phyloP scores from a whole-genome alignment of 768 basidiomycete genomes.

The Rhizopogon sp. region DNA sequence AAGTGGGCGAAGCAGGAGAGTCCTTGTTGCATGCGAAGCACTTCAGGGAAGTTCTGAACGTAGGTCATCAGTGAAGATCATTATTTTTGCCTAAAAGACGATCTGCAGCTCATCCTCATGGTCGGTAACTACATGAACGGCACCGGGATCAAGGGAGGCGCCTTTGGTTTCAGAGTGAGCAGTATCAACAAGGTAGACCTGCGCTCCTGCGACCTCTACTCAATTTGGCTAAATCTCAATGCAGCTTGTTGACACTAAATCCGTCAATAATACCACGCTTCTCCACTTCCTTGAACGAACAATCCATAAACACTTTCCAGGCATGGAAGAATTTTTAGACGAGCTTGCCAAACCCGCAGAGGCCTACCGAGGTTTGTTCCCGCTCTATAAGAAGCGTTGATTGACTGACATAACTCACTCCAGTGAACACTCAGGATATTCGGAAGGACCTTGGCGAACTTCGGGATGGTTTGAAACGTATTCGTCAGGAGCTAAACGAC shows the following conservation, averaged over 20 bases:
- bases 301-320: conserved; percentile 79
- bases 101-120: conserved; percentile 73
- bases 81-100: not conserved
- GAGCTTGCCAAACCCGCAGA: conserved; percentile 88
- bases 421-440: conserved; percentile 85
- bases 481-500: conserved; percentile 75
- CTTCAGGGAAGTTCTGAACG: conserved; percentile 89
- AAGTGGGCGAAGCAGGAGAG: conserved; percentile 76
- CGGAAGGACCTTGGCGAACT: conserved; percentile 71
- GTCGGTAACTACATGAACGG: conserved; percentile 99
- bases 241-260: conserved; percentile 96
- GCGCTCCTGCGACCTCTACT: not conserved
- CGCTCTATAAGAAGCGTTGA: not conserved
- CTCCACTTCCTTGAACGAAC: conserved; percentile 93
- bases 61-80: conserved; percentile 28
- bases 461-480: conserved; percentile 69
- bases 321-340: conserved; percentile 83
- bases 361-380: conserved; percentile 75
- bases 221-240: conserved; percentile 1
- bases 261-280: conserved; percentile 87
- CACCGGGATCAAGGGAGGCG: conserved; percentile 91
- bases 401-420: conserved; percentile 4
- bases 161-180: conserved; percentile 94
- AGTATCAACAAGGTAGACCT: conserved; percentile 88
- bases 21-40: conserved; percentile 74